phyloP scores from a whole-genome alignment of 106 monocot genomes.

The Dendrobium chrysotoxum region DNA sequence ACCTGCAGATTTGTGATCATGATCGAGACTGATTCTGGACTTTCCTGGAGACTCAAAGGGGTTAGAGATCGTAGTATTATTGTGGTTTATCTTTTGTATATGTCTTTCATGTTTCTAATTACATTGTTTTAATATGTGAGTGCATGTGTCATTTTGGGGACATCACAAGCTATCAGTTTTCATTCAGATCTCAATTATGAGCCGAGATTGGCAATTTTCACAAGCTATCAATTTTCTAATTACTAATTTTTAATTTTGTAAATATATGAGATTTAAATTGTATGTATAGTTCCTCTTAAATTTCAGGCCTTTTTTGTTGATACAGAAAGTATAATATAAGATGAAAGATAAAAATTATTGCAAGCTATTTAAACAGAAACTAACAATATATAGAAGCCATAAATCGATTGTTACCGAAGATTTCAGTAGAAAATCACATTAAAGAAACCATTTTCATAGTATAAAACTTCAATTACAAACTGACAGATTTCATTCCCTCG shows the following conservation, averaged over 20 bases:
- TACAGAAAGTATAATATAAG: no score
- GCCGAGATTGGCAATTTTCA: not conserved
- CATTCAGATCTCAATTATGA: not conserved
- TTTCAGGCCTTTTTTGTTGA: not conserved
- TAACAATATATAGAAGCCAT: not conserved
- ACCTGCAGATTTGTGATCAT: conserved; percentile 67
- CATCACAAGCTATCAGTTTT: not conserved
- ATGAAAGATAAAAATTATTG: not conserved
- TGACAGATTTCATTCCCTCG: no score
- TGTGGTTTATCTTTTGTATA: not conserved
- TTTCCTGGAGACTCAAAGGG: not conserved
- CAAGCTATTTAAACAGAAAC: not conserved
- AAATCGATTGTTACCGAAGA: not conserved
- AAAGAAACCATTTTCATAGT: not conserved
- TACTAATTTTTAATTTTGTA: no score
- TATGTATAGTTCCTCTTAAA: no score
- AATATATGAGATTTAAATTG: no score
- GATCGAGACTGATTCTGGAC: conserved; percentile 27
- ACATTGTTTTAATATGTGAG: conserved; percentile 5
- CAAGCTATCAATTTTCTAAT: no score
- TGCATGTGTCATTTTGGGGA: not conserved
- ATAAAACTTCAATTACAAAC: no score
- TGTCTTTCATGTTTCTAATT: conserved; percentile 6
- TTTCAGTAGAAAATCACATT: not conserved
- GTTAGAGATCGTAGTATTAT: not conserved